phyloP scores from a whole-genome alignment of 768 basidiomycete genomes.

The Kwoniella botswanensis region DNA sequence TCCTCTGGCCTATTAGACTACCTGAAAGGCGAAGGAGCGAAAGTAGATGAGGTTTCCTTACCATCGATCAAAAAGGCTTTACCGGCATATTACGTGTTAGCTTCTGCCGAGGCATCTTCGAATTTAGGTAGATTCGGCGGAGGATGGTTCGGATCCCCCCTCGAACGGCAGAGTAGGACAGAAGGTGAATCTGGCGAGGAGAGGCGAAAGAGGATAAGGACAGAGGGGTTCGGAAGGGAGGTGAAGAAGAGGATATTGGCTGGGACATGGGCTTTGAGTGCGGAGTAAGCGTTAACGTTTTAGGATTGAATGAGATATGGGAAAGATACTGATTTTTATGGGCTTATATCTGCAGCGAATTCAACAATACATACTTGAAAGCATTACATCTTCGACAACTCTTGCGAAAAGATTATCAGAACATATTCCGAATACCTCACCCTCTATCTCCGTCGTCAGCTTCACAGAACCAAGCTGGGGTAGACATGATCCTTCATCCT shows the following conservation, averaged over 20 bases:
- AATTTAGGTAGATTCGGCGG: constrained; percentile 91
- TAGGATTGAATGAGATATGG: too few species aligned
- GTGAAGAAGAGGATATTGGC: constrained; percentile 84
- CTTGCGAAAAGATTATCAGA: constrained; percentile 74
- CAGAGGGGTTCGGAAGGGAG: constrained; percentile 77
- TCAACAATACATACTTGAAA: constrained; percentile 95
- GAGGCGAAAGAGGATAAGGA: constrained; percentile 58
- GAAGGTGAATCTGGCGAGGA: constrained; percentile 62
- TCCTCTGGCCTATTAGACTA: constrained; percentile 55
- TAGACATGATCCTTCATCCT: constrained; percentile 85
- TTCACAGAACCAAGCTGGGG: constrained; percentile 49
- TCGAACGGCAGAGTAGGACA: constrained; percentile 59
- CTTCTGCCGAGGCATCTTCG: constrained; percentile 90
- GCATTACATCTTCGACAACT: constrained; percentile 78
- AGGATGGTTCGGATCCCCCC: constrained; percentile 69
- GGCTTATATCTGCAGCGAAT: constrained; percentile 69
- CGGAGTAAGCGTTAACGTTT: constrained; percentile 68
- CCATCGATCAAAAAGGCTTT: constrained; percentile 74
- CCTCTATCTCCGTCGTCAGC: constrained; percentile 48
- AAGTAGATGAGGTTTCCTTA: constrained; percentile 73
- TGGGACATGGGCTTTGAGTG: constrained; percentile 88
- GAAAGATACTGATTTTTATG: too few species aligned
- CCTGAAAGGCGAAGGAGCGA: constrained; percentile 67
- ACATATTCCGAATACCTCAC: constrained; percentile 69
- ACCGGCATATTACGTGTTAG: constrained; percentile 94